A percentile compares a stretch with the other conserved stretches of the same genome.
Evolutionary conservation across 257 asterid genomes (phyloP).

Genomic region (Marsdenia floribunda): DNA sequence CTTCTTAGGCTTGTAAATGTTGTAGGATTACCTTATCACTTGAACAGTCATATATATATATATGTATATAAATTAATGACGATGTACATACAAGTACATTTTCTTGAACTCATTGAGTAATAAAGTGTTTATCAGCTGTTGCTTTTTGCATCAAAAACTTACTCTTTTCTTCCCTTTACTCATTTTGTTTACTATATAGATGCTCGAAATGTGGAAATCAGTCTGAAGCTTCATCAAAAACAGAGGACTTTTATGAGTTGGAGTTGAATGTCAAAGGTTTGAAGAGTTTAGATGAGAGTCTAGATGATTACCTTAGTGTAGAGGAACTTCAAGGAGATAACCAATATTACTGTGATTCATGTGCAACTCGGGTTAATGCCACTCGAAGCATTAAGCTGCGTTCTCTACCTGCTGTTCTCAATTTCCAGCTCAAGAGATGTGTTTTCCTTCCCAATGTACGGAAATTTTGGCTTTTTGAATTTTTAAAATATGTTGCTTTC

Average conservation of each 20-base stretch:
- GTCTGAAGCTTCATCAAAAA: conserved; percentile 87
- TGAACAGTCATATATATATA: background rate
- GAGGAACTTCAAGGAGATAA: conserved; percentile 97
- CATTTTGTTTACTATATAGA: conserved; percentile 34
- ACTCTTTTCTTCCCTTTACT: conserved; percentile 5
- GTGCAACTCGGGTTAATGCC: conserved; percentile 91
- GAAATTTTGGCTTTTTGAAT: conserved; percentile 11
- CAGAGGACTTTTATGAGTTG: conserved; percentile 92
- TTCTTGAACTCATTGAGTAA: background rate
- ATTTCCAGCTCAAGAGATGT: conserved; percentile 97
- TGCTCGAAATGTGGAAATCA: conserved; percentile 92
- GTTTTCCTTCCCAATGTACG: conserved; percentile 95
- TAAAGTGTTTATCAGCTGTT: background rate
- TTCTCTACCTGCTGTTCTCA: conserved; percentile 81
- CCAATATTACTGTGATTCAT: conserved; percentile 78
- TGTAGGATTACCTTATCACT: background rate
- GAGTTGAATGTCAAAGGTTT: conserved; percentile 94
- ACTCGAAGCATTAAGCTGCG: conserved; percentile 92
- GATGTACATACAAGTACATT: background rate
- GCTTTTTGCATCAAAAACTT: conserved; percentile 8
- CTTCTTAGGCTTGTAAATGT: background rate
- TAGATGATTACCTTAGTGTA: conserved; percentile 80
- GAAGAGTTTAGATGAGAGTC: conserved; percentile 79
- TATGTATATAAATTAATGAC: background rate
- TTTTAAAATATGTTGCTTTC: background rate